These are phyloP conservation scores for Herpetomonas tarakana DNA, from an alignment of 208 protist species.

Conservation along the genomic window DNA sequence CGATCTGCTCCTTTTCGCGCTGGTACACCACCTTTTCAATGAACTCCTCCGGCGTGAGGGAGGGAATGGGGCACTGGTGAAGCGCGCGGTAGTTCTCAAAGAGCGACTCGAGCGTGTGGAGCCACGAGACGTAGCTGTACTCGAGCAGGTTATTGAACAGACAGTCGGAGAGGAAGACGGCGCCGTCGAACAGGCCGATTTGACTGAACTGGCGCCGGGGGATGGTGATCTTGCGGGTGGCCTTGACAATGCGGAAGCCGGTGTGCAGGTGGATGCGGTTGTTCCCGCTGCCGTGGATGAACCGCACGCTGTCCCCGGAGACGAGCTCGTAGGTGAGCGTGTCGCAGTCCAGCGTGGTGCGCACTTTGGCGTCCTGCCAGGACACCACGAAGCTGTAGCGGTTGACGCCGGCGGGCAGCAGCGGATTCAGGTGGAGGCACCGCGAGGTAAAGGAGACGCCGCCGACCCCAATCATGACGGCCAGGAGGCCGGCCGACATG, in stretches of 20 bases:
- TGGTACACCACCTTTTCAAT: slow-evolving; percentile 85
- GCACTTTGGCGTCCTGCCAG: slow-evolving; percentile 72
- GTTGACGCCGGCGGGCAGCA: slow-evolving; percentile 67
- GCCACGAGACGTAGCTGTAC: slow-evolving; percentile 84
- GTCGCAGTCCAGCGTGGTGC: slow-evolving; percentile 54
- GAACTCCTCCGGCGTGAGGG: slow-evolving; percentile 82
- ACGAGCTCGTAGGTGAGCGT: slow-evolving; percentile 80
- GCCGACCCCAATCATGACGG: slow-evolving; percentile 73
- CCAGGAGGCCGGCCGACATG: slow-evolving; percentile 58
- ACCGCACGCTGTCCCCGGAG: slow-evolving; percentile 68
- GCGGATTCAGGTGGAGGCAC: slow-evolving; percentile 64
- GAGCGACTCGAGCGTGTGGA: slow-evolving; percentile 76
- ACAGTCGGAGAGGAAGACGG: slow-evolving; percentile 73
- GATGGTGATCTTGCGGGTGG: slow-evolving; percentile 36
- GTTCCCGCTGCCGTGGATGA: slow-evolving; percentile 61
- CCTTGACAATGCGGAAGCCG: slow-evolving; percentile 44
- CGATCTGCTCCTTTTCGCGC: slow-evolving; percentile 63
- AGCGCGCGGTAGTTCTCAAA: slow-evolving; percentile 85
- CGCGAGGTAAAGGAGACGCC: slow-evolving; percentile 45
- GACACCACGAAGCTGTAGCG: slow-evolving; percentile 69
- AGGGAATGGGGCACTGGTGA: slow-evolving; percentile 65
- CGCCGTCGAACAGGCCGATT: slow-evolving; percentile 73
- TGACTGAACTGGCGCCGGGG: slow-evolving; percentile 42
- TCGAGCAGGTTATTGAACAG: slow-evolving; percentile 86
- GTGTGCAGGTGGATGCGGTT: slow-evolving; percentile 86